Evolutionary conservation across 306 rosid genomes (phyloP).

Genomic region (Citrullus amarus): DNA sequence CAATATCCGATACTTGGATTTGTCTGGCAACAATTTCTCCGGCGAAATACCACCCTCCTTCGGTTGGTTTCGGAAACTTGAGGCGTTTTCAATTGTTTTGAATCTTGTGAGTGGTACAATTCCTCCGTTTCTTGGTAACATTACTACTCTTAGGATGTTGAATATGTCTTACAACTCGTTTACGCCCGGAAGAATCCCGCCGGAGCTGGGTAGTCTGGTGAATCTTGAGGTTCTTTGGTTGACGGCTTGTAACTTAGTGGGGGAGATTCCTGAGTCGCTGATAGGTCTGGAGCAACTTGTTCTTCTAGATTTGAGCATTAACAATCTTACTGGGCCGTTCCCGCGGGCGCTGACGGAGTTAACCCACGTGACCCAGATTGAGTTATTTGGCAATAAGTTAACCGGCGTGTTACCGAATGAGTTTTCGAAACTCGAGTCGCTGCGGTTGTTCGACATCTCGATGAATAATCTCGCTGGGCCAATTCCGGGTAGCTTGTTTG

Average conservation of each 20-base stretch:
- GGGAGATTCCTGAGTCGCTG: constrained; percentile 55
- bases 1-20: constrained; percentile 46
- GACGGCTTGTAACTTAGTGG: constrained; percentile 44
- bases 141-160: constrained; percentile 47
- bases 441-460: constrained; percentile 59
- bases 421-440: constrained; percentile 43
- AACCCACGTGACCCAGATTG: constrained; percentile 47
- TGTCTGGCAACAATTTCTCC: constrained; percentile 74
- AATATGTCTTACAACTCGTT: constrained; percentile 80
- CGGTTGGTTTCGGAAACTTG: constrained; percentile 42
- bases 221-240: constrained; percentile 64
- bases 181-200: constrained; percentile 43
- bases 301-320: constrained; percentile 55
- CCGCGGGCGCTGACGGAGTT: constrained; percentile 41
- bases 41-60: constrained; percentile 50
- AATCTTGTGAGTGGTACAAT: constrained; percentile 46
- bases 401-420: constrained; percentile 58
- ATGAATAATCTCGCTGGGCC: constrained; percentile 54
- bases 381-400: constrained; percentile 63
- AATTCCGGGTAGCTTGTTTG: constrained; percentile 58
- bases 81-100: constrained; percentile 49
- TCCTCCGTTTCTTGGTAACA: constrained; percentile 47
- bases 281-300: constrained; percentile 34
- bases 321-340: constrained; percentile 42
- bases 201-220: constrained; percentile 52